Evolutionary conservation across 805 yeast species (phyloP).

Genomic region (Metschnikowia rubicola): DNA sequence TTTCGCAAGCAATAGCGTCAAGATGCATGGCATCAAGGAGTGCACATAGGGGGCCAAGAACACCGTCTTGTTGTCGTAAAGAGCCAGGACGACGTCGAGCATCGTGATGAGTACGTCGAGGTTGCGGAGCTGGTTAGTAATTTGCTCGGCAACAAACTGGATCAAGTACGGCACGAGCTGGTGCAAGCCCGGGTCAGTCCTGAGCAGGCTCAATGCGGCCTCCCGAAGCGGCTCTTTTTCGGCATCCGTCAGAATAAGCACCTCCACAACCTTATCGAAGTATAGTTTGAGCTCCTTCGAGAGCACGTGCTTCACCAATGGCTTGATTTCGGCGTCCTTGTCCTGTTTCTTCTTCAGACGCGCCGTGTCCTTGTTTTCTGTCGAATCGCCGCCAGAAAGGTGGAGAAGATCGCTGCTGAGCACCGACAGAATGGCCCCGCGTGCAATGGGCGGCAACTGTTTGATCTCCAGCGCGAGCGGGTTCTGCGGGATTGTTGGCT

Average conservation of each 20-base stretch:
- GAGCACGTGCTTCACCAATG: slow-evolving; percentile 89
- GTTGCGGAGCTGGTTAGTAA: slow-evolving; percentile 80
- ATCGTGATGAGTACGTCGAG: slow-evolving; percentile 71
- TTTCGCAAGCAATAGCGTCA: slow-evolving; percentile 85
- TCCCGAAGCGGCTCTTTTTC: slow-evolving; percentile 57
- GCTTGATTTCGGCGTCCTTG: slow-evolving; percentile 66
- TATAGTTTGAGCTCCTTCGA: slow-evolving; percentile 92
- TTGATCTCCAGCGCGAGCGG: slow-evolving; percentile 81
- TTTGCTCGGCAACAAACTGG: slow-evolving; percentile 93
- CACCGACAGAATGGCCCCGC: slow-evolving; percentile 71
- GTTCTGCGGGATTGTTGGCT: slow-evolving; percentile 95
- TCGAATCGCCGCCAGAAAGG: background rate
- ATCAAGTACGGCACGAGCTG: slow-evolving; percentile 95
- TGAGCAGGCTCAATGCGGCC: slow-evolving; percentile 81
- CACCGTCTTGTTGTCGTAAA: slow-evolving; percentile 76
- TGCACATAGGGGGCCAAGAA: slow-evolving; percentile 95
- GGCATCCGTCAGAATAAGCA: slow-evolving; percentile 57
- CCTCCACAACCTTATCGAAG: slow-evolving; percentile 85
- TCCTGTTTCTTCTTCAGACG: slow-evolving; percentile 26
- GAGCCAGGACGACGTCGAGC: slow-evolving; percentile 83
- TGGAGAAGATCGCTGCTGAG: slow-evolving; percentile 37
- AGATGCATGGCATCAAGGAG: slow-evolving; percentile 93
- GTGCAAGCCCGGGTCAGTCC: slow-evolving; percentile 93
- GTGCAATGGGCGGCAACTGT: slow-evolving; percentile 66
- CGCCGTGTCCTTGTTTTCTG: slow-evolving; percentile 31